Conservation (phyloP, 768 basidiomycete genomes). For the Fomitopsis pulvina region DNA sequence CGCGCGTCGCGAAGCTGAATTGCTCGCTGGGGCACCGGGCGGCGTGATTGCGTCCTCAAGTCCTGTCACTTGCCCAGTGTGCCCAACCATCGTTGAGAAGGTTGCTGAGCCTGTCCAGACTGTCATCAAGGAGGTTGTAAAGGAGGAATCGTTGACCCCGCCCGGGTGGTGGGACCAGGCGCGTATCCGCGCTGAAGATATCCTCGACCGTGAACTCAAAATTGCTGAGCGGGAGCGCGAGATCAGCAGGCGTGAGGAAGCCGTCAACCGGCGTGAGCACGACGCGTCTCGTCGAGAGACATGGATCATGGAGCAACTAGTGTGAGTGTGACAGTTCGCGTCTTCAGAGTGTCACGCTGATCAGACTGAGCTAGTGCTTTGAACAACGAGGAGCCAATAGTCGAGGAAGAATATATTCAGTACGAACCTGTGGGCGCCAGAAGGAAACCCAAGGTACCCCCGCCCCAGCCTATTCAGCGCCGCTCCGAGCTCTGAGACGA, state of each 20-base stretch:
- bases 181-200: conserved; percentile 69
- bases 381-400: conserved; percentile 64
- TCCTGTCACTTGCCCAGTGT: conserved; percentile 50
- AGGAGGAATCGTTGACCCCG: conserved; percentile 71
- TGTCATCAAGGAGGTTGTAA: conserved; percentile 82
- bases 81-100: conserved; percentile 44
- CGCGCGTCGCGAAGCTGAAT: conserved; percentile 81
- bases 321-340: conserved; percentile 41
- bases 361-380: conserved; percentile 40
- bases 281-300: conserved; percentile 81
- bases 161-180: conserved; percentile 72
- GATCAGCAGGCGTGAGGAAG: conserved; percentile 80
- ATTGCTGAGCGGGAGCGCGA: conserved; percentile 83
- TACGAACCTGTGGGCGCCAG: conserved; percentile 64
- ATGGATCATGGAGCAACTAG: conserved; percentile 92
- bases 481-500: conserved; percentile 94
- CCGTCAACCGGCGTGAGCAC: conserved; percentile 78
- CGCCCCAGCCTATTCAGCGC: conserved; percentile 55
- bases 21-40: conserved; percentile 77
- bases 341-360: not conserved
- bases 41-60: conserved; percentile 58
- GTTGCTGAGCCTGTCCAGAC: conserved; percentile 62
- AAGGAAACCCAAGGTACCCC: conserved; percentile 89
- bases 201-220: conserved; percentile 80
- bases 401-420: conserved; percentile 68